Evolutionary conservation across 225 moss, liverwort and hornwort genomes (phyloP), one percentile per base, ranked within the genome.

Genomic region (Polytrichum commune): DNA sequence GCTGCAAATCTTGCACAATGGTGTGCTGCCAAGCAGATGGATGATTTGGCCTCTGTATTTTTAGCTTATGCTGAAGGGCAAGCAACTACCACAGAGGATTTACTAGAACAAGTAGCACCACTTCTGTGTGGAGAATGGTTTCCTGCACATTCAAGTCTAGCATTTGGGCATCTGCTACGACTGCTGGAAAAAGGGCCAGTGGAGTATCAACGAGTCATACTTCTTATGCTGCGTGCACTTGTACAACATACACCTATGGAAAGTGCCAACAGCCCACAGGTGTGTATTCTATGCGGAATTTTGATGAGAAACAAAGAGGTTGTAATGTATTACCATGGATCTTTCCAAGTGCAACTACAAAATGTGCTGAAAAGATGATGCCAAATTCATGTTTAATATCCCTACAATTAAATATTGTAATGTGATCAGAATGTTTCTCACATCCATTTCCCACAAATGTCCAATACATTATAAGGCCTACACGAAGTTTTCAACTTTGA

Each of bases 1-100:
- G 92, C 98, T 67, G 91, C 98, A 65, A 98, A 98, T 63, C 92
- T 98, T 74, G 93, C 98, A 27, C 98, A 98, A 75, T 98, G 95
- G 92, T 98, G 98, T 85, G 87, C 87, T 73, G 98, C 98, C 27
- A 98, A 93, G 68, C 91, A 90, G 73, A 86, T 98, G 68, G 89
- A 91, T 81, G 90, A 88, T 70, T 87, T 98, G 22, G 93, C 88
- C 5, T 80, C 86, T 58, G 91, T 95, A 7, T 98, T 98, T 73
- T 93, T 78, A 69, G 95, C 92, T 54, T 98, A 98, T 85, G 91
- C 95, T 29, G 95, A 95, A 80, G 98, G 98, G 6, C 88, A 91
- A 85, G 80, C 88, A 72, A 90, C 91, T 29, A 95, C 93, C 5
- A 63, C 89, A 81, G 98, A 95, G 72, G 84, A 85, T 79, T 78